phyloP scores from a whole-genome alignment of 2,329 filamentous ascomycete genomes.

The Colletotrichum noveboracense region DNA sequence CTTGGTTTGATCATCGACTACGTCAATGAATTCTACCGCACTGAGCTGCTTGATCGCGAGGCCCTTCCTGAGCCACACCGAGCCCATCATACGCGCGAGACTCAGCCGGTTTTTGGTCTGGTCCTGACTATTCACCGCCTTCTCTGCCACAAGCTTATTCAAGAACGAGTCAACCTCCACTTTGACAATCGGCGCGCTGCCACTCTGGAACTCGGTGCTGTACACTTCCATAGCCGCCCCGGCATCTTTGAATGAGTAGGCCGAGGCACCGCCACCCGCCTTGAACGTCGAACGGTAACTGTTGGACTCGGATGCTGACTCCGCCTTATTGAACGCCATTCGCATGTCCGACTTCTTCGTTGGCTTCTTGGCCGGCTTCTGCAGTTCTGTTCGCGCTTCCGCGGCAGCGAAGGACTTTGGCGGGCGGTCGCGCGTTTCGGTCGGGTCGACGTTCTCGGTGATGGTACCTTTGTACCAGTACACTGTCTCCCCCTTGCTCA shows the following conservation, averaged over 20 bases:
- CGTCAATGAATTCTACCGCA: not conserved
- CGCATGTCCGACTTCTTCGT: not conserved
- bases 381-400: not conserved
- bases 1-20: not conserved
- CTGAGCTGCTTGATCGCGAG: not conserved
- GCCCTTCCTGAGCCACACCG: not conserved
- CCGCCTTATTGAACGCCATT: not conserved
- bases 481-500: not conserved
- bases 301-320: not conserved
- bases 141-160: not conserved
- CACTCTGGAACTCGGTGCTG: not conserved
- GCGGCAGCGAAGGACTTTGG: not conserved
- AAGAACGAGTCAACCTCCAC: not conserved
- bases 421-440: not conserved
- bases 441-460: not conserved
- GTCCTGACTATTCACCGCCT: not conserved
- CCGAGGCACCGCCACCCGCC: not conserved
- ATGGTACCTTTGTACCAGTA: not conserved
- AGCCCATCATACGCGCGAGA: not conserved
- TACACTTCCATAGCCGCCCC: not conserved
- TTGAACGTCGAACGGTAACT: not conserved
- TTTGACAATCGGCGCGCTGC: not conserved
- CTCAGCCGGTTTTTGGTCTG: not conserved
- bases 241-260: not conserved
- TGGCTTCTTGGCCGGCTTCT: not conserved